phyloP scores from a whole-genome alignment of 2,329 filamentous ascomycete species.

The Saccharata proteae region DNA sequence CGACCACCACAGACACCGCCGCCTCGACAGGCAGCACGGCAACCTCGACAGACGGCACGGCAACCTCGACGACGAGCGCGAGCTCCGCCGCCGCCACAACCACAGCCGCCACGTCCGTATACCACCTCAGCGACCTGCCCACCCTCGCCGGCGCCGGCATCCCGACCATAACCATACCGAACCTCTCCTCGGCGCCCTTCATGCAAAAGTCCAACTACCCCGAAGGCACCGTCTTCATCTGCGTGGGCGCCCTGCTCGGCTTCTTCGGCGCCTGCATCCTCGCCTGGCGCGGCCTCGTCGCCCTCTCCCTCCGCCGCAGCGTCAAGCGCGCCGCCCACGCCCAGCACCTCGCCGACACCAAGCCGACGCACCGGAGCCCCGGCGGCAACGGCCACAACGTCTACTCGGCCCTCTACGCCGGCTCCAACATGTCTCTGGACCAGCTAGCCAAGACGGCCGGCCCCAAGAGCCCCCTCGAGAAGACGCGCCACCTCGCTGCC shows the following conservation, averaged over 20 bases:
- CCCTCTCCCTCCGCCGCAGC: conserved; percentile 82
- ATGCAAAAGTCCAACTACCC: conserved; percentile 80
- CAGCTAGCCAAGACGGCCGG: conserved; percentile 30
- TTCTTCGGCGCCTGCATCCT: conserved; percentile 72
- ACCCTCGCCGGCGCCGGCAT: conserved; percentile 45
- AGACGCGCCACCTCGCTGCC: conserved; percentile 11
- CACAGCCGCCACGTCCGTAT: conserved; percentile 13
- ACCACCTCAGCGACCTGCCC: conserved; percentile 33
- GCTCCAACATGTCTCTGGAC: conserved; percentile 45
- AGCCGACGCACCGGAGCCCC: conserved; percentile 41
- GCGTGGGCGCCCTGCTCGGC: conserved; percentile 77
- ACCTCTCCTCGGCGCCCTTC: conserved; percentile 73
- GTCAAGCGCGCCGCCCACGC: conserved; percentile 75
- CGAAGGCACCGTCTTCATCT: conserved; percentile 93
- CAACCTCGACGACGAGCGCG: conserved; percentile 12
- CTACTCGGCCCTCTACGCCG: conserved; percentile 34
- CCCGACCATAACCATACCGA: conserved; percentile 65
- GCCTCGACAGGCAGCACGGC: conserved; percentile 7
- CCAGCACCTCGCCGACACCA: conserved; percentile 58
- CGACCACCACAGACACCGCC: conserved; percentile 13
- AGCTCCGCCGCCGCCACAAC: conserved; percentile 6
- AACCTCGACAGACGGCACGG: conserved; percentile 13
- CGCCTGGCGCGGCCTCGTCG: conserved; percentile 76
- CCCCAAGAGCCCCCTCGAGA: conserved; percentile 19
- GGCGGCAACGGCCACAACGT: conserved; percentile 21